Conservation (phyloP, 169 alveolate species). For the Perkinsus chesapeaki region DNA sequence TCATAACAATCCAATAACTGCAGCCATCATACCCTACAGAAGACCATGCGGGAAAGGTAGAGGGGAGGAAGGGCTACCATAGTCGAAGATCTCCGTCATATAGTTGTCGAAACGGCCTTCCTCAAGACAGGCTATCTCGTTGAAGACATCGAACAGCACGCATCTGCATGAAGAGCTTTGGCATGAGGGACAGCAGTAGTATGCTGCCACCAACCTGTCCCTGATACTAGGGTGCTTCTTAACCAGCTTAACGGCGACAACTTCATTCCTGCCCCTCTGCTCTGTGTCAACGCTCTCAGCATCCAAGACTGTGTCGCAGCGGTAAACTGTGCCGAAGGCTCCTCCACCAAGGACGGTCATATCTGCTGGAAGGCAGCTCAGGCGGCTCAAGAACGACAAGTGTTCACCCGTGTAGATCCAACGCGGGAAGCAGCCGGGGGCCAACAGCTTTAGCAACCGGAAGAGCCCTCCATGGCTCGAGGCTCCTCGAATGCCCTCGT, state of each 20-base stretch:
- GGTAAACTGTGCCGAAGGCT: constrained; percentile 70
- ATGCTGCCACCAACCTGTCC: not conserved
- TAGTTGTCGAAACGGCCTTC: constrained; percentile 59
- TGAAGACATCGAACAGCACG: constrained; percentile 66
- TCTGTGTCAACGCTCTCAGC: constrained; percentile 61
- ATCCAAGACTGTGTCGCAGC: constrained; percentile 50
- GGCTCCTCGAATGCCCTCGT: constrained; percentile 18
- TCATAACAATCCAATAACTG: constrained; percentile 71
- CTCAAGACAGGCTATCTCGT: constrained; percentile 73
- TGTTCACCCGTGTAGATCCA: constrained; percentile 33
- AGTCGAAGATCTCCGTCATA: constrained; percentile 72
- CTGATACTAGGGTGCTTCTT: not conserved
- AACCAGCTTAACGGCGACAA: not conserved
- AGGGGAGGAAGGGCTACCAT: not conserved
- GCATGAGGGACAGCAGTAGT: constrained; percentile 22
- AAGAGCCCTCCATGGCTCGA: not conserved
- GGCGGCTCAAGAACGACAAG: constrained; percentile 60
- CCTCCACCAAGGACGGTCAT: constrained; percentile 71
- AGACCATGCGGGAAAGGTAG: not conserved
- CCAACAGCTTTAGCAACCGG: constrained; percentile 19
- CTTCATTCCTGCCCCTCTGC: constrained; percentile 37
- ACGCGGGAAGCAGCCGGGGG: constrained; percentile 40
- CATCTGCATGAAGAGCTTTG: constrained; percentile 64
- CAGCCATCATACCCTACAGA: constrained; percentile 57
- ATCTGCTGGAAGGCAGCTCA: constrained; percentile 53